These are phyloP conservation scores for Xylaria nigripes DNA, from an alignment of 495 filamentous ascomycete genomes.

Conservation along the genomic window DNA sequence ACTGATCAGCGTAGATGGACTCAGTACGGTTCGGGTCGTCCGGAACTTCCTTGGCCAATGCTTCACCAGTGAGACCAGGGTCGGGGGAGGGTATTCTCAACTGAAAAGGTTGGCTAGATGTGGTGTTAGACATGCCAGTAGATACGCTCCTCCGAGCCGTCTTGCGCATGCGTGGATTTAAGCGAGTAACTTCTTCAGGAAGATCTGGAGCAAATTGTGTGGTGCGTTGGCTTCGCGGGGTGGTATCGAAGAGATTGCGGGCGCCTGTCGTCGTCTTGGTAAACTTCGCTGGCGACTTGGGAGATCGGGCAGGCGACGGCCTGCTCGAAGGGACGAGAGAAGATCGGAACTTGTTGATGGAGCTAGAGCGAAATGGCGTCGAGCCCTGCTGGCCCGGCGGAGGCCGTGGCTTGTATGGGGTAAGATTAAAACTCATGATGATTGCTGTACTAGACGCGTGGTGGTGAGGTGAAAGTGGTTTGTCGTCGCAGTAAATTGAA, in stretches of 20 bases:
- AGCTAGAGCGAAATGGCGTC: conserved; percentile 26
- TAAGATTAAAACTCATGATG: conserved; percentile 21
- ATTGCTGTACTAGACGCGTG: not conserved
- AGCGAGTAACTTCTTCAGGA: conserved; percentile 16
- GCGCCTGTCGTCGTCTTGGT: conserved; percentile 9
- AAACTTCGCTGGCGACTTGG: conserved; percentile 10
- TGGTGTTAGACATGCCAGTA: conserved; percentile 29
- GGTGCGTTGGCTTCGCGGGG: conserved; percentile 21
- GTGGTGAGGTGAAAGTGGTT: not conserved
- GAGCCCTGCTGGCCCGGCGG: conserved; percentile 24
- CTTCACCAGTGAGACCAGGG: conserved; percentile 39
- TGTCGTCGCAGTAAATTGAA: not conserved
- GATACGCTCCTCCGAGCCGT: conserved; percentile 17
- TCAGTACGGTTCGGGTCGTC: conserved; percentile 32
- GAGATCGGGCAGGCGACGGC: conserved; percentile 13
- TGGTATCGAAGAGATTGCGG: conserved; percentile 34
- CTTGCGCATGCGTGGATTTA: conserved; percentile 18
- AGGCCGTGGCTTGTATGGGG: conserved; percentile 24
- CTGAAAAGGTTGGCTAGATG: conserved; percentile 36
- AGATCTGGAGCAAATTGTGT: conserved; percentile 32
- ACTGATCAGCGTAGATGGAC: conserved; percentile 44
- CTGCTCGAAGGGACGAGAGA: conserved; percentile 23
- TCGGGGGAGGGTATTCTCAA: conserved; percentile 41
- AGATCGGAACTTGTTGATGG: conserved; percentile 21
- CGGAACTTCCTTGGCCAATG: conserved; percentile 36